A percentile compares a stretch with the other conserved stretches of the same genome.
Conservation (phyloP, 2,329 filamentous ascomycete species). For the Colletotrichum graminicola region DNA sequence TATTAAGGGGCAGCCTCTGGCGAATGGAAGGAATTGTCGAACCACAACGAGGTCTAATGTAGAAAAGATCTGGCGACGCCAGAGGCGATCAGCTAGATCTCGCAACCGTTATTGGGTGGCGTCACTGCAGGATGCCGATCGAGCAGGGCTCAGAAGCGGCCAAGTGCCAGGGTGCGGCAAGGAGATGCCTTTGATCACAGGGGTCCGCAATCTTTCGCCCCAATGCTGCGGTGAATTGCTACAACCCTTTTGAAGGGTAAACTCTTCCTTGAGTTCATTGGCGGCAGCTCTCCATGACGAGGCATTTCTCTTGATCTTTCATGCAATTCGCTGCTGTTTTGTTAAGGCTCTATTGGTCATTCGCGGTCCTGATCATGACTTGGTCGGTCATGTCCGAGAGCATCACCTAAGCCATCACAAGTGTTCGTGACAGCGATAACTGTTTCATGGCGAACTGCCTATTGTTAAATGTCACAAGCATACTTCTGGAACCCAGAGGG, state of each 20-base stretch:
- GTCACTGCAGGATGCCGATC: slow-evolving; percentile 29
- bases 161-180: not conserved
- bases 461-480: not conserved
- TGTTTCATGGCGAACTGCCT: not conserved
- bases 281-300: not conserved
- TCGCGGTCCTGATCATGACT: not conserved
- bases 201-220: slow-evolving; percentile 26
- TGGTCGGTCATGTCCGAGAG: slow-evolving; percentile 7
- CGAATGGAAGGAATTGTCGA: not conserved
- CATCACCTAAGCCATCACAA: not conserved
- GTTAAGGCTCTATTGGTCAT: not conserved
- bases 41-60: slow-evolving; percentile 3
- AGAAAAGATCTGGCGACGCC: slow-evolving; percentile 6
- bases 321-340: not conserved
- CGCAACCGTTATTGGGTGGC: slow-evolving; percentile 11
- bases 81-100: slow-evolving; percentile 19
- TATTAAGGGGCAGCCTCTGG: not conserved
- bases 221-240: slow-evolving; percentile 8
- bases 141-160: not conserved
- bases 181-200: slow-evolving; percentile 4
- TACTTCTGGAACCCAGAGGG: not conserved
- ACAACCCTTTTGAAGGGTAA: not conserved
- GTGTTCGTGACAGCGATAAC: not conserved
- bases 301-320: not conserved
- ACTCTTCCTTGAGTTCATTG: not conserved